Base-by-base conservation (phyloP, 208 protist species). In the Crithidia acanthocephali region DNA sequence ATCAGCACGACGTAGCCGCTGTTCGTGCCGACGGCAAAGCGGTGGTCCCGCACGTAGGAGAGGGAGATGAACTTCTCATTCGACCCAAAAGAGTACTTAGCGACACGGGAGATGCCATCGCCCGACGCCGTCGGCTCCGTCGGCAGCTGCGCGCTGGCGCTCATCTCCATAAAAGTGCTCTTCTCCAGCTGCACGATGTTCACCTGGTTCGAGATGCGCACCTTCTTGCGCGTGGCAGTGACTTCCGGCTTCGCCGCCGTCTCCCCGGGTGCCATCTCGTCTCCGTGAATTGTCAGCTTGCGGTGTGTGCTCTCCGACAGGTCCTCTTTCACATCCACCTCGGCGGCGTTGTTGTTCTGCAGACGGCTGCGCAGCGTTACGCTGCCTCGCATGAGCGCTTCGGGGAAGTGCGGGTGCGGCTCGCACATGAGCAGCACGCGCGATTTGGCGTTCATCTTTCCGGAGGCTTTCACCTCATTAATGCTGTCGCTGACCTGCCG, bases 21-120 rank as follows among this genome's bases (percentile, higher is more conserved):
- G 62, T 88, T 91, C 52, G 91, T 96, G 57, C 91, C 87, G 20
- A 96, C 85, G n/a, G 91, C 91, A 65, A 94, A 96, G 55, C 91
- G 86, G 55, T 87, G 80, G 35, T 94, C 87, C 20, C 73, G 77
- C 20, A 96, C 87, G 66, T 88, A 87, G 55, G 85, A 92, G 58
- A 96, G 80, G 7, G 91, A 96, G 70, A 96, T 94, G 73, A 96
- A 93, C 75, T 94, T 96, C 60, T 96, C 88, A 62, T 85, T 93
- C 2, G 86, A 83, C 23, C 88, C 85, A 57, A 96, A 96, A 0
- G 78, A 74, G 76, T 96, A 96, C 72, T 93, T 92, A 40, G 88
- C 88, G 59, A 92, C 77, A 30, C 88, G 87, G 16, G 83, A 87
- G 48, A 96, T 76, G 45, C 91, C 87, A 1, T 94, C 88, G 40